Conservation (phyloP, 805 yeast species). For the Candida khao-thaluensis region DNA sequence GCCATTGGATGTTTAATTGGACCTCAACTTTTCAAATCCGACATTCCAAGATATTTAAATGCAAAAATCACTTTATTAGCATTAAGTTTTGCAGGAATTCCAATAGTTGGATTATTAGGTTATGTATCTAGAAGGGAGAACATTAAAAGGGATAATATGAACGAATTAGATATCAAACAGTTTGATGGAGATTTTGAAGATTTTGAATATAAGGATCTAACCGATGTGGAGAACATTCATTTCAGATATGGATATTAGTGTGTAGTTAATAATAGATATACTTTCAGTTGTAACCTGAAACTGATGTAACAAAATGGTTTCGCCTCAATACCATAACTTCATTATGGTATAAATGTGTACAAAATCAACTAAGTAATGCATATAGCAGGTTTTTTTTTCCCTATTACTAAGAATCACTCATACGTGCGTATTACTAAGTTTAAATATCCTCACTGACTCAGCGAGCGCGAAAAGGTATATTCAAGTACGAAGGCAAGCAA, state of each 20-base stretch:
- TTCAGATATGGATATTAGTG: constrained; percentile 53
- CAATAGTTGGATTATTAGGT: constrained; percentile 43
- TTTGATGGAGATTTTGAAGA: constrained; percentile 21
- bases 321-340: too few relatives aligned
- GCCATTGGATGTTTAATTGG: constrained; percentile 67
- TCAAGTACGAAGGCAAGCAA: not conserved
- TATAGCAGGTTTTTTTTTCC: too few relatives aligned
- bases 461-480: too few relatives aligned
- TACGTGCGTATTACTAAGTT: too few relatives aligned
- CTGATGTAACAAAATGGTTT: too few relatives aligned
- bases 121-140: constrained; percentile 50
- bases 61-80: constrained; percentile 59
- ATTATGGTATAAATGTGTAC: too few relatives aligned
- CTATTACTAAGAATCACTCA: too few relatives aligned
- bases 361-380: too few relatives aligned
- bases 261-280: not conserved
- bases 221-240: constrained; percentile 56
- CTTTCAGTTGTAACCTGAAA: too few relatives aligned
- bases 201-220: constrained; percentile 53
- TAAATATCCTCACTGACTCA: too few relatives aligned
- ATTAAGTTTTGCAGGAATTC: constrained; percentile 47
- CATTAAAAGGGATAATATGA: constrained; percentile 41
- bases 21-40: constrained; percentile 61
- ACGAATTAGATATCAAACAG: constrained; percentile 17
- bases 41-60: constrained; percentile 53